phyloP scores from a whole-genome alignment of 2,329 filamentous ascomycete species.

The Ceratocystis cacaofunesta region DNA sequence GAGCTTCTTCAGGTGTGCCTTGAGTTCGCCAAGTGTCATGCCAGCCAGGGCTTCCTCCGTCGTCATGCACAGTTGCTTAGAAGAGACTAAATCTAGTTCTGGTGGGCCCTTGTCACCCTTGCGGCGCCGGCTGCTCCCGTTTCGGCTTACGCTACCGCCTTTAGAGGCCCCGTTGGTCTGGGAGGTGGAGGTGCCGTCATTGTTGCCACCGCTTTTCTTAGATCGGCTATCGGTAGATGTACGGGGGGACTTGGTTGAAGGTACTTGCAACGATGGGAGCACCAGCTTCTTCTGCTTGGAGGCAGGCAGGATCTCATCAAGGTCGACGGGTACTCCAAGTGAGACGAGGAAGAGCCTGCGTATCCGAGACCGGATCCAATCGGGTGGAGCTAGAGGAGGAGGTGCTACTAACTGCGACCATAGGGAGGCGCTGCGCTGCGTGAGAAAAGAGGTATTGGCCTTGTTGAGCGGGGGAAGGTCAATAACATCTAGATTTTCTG shows the following conservation, averaged over 20 bases:
- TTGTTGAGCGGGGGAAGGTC: slow-evolving; percentile 36
- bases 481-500: slow-evolving; percentile 38
- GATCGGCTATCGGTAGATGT: slow-evolving; percentile 41
- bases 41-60: slow-evolving; percentile 71
- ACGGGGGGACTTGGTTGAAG: slow-evolving; percentile 38
- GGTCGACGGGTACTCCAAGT: slow-evolving; percentile 84
- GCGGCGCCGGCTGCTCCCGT: slow-evolving; percentile 28
- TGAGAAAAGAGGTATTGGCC: slow-evolving; percentile 58
- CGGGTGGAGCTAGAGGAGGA: slow-evolving; percentile 83
- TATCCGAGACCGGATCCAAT: slow-evolving; percentile 95
- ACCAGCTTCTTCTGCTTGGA: slow-evolving; percentile 97
- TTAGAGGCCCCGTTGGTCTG: not conserved
- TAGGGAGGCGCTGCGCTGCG: slow-evolving; percentile 71
- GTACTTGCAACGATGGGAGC: slow-evolving; percentile 71
- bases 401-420: slow-evolving; percentile 96
- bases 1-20: slow-evolving; percentile 53
- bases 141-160: not conserved
- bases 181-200: not conserved
- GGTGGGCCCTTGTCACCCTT: slow-evolving; percentile 54
- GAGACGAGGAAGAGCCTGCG: slow-evolving; percentile 90
- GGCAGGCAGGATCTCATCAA: slow-evolving; percentile 92
- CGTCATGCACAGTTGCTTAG: slow-evolving; percentile 63
- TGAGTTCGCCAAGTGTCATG: slow-evolving; percentile 64
- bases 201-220: slow-evolving; percentile 34
- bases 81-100: slow-evolving; percentile 63